A percentile compares a stretch with the other conserved stretches of the same genome.
phyloP scores from a whole-genome alignment of 1,284 basidiomycete species.

The Pseudozyma hubeiensis region DNA sequence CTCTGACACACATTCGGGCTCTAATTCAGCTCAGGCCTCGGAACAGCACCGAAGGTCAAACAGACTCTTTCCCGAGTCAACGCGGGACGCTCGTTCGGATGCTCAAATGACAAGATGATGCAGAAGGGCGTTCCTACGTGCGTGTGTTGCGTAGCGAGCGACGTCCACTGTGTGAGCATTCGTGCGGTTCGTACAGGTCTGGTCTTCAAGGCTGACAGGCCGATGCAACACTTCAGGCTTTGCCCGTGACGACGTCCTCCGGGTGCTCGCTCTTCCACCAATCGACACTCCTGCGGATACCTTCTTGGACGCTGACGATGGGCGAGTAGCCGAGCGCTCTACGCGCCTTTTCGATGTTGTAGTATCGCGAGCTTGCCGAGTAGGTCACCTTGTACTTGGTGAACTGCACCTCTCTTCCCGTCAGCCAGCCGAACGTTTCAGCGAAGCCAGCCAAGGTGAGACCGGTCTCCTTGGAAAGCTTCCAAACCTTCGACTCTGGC shows the following conservation, averaged over 20 bases:
- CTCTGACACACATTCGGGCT: no score
- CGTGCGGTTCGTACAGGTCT: no score
- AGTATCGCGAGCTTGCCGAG: conserved; percentile 77
- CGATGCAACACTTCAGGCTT: conserved; percentile 18
- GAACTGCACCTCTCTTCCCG: conserved; percentile 86
- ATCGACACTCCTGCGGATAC: conserved; percentile 79
- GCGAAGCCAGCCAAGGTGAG: conserved; percentile 69
- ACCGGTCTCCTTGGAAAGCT: conserved; percentile 54
- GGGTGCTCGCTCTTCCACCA: conserved; percentile 57
- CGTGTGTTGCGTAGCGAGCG: no score
- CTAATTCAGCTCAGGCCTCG: no score
- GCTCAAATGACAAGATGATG: no score
- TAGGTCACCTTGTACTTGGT: conserved; percentile 87
- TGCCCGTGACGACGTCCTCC: conserved; percentile 37
- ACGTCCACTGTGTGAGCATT: no score
- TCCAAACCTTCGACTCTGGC: conserved; percentile 47
- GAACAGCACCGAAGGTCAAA: no score
- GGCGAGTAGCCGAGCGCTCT: conserved; percentile 93
- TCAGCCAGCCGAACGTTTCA: conserved; percentile 81
- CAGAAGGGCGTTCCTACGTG: no score
- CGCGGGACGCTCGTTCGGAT: no score
- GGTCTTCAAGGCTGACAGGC: no score
- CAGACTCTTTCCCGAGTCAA: no score
- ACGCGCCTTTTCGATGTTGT: conserved; percentile 95
- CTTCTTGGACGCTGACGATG: conserved; percentile 87